Base-by-base conservation (phyloP, 148 eudicot species). In the Nyssa sinensis region DNA sequence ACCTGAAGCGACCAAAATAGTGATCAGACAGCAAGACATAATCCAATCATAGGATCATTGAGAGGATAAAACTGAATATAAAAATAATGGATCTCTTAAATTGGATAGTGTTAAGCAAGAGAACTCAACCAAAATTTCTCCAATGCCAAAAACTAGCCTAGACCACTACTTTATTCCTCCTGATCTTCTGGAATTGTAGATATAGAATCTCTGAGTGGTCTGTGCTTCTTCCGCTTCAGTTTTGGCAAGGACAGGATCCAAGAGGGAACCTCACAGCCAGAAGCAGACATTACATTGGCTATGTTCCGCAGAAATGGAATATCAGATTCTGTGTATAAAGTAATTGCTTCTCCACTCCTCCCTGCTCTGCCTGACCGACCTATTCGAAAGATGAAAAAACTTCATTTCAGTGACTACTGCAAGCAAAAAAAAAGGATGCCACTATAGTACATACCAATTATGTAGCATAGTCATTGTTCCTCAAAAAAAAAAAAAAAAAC, bases 351-450 rank as follows among this genome's bases (percentile, higher is more conserved):
- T 70, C 99, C 99, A 27, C 79, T 84, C 81, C 99, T 90, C 74
- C 97, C 99, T 19, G 99, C 99, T 83, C 99, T 85, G 39, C 99
- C 99, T 32, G 82, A 84, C 37, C 99, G 97, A 62, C 99, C 98
- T 94, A 74, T 32, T 65, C 24, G 27, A 62, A 59, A 60, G 63
- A 44, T 53, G 55, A 61, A 35, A 13, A 44, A 2, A 65, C 37
- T 49, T 23, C 16, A 35, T 30, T n/a, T 57, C 13, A 53, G 4
- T 16, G 11, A 72, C 27, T 30, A 24, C 2, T 47, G 14, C 17
- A 47, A 49, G 35, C 57, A 3, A 23, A 25, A 16, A 37, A 13
- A 67, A 34, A 67, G 28, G 1, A 19, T 41, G 23, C 58, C 58
- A 7, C 23, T n/a, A 53, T 21, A 21, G 16, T 3, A 55, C 4